Percentiles rank a stretch among this genome's conserved stretches.
Evolutionary conservation across 805 yeast genomes (phyloP).

Genomic region (Starmera caribaea): DNA sequence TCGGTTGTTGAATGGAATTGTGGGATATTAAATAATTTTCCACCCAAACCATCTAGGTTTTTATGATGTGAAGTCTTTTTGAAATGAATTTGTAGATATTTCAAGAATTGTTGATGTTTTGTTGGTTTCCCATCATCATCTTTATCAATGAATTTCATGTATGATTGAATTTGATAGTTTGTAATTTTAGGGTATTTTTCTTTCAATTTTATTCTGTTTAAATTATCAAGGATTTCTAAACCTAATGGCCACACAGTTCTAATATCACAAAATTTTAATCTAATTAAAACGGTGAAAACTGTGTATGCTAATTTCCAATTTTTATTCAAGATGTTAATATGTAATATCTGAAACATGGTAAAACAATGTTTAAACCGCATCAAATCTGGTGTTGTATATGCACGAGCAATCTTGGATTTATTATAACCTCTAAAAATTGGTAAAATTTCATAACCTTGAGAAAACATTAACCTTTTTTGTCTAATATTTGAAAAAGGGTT

Average conservation of each 20-base stretch:
- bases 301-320: slow-evolving; percentile 51
- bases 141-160: slow-evolving; percentile 2
- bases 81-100: slow-evolving; percentile 11
- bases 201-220: slow-evolving; percentile 8
- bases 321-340: slow-evolving; percentile 33
- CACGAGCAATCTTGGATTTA: no score
- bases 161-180: slow-evolving; percentile 5
- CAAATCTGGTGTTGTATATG: slow-evolving; percentile 19
- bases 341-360: slow-evolving; percentile 20
- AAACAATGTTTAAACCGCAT: slow-evolving; percentile 11
- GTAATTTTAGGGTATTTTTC: slow-evolving; percentile 2
- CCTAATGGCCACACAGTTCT: slow-evolving; percentile 58
- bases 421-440: not conserved
- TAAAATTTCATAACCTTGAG: not conserved
- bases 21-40: no score
- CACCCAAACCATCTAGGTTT: not conserved
- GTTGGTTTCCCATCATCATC: not conserved
- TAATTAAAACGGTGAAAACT: slow-evolving; percentile 37
- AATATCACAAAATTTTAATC: slow-evolving; percentile 41
- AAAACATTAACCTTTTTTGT: not conserved
- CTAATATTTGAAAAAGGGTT: not conserved
- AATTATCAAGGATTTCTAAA: slow-evolving; percentile 34
- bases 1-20: no score
- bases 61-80: not conserved
- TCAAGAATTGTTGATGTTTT: slow-evolving; percentile 16